These are phyloP conservation scores for Eucalyptus melliodora DNA, from an alignment of 345 rosid genomes.

Conservation along the genomic window DNA sequence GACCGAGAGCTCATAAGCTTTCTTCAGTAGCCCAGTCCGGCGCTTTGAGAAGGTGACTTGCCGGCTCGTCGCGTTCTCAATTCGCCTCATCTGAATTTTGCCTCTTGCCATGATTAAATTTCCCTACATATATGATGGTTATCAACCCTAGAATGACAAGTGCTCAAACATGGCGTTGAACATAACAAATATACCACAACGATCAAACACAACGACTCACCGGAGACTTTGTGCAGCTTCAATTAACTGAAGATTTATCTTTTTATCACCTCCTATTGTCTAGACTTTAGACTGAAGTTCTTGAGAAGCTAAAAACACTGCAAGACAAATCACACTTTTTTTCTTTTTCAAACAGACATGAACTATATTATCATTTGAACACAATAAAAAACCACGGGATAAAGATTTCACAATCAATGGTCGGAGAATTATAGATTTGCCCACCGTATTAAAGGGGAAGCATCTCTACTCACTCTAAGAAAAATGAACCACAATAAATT, in stretches of 20 bases:
- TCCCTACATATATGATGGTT: neutral
- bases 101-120: neutral
- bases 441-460: neutral
- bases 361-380: neutral
- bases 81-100: neutral
- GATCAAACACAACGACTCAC: neutral
- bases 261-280: neutral
- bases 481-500: too few species aligned
- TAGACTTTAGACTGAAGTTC: neutral
- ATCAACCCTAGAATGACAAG: neutral
- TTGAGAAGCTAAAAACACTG: neutral
- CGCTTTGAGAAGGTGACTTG: slow-evolving; percentile 1
- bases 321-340: neutral
- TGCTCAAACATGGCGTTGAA: neutral
- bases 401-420: neutral
- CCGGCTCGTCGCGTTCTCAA: neutral
- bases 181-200: neutral
- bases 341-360: neutral
- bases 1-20: neutral
- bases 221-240: neutral
- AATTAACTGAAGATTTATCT: neutral
- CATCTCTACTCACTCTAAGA: neutral
- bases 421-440: neutral
- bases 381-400: neutral
- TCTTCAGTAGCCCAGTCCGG: neutral